Percentiles rank a stretch among this genome's conserved stretches.
phyloP scores from a whole-genome alignment of 1,284 basidiomycete species.

The Apiotrichum akiyoshidainum region DNA sequence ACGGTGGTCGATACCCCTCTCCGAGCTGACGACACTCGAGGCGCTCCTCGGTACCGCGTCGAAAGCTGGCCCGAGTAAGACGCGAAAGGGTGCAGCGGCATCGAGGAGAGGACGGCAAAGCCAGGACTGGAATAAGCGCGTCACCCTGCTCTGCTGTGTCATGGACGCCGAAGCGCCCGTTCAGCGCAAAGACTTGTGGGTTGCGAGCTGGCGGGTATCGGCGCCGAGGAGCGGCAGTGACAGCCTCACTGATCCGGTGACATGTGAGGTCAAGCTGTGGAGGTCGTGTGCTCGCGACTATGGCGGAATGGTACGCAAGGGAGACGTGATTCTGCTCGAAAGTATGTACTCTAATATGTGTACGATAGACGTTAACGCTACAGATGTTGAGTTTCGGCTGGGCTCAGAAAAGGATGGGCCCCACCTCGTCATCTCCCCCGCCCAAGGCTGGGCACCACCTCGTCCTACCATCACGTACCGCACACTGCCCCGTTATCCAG shows the following conservation, averaged over 20 bases:
- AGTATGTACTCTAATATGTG: no score
- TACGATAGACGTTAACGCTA: no score
- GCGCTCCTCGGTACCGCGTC: no score
- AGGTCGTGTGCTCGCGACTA: slow-evolving; percentile 34
- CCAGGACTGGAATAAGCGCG: slow-evolving; percentile 1
- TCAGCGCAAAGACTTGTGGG: slow-evolving; percentile 26
- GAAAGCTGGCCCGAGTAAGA: background rate
- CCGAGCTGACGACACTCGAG: no score
- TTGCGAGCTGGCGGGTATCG: slow-evolving; percentile 38
- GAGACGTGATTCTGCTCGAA: slow-evolving; percentile 41
- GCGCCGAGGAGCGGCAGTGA: slow-evolving; percentile 14
- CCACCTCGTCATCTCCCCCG: slow-evolving; percentile 28
- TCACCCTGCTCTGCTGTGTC: slow-evolving; percentile 37
- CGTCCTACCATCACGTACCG: slow-evolving; percentile 35
- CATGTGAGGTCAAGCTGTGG: slow-evolving; percentile 39
- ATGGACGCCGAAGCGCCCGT: slow-evolving; percentile 26
- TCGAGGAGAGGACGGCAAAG: background rate
- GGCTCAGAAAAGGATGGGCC: slow-evolving; percentile 22
- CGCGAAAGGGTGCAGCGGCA: background rate
- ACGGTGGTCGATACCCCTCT: slow-evolving; percentile 21
- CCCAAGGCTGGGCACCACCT: slow-evolving; percentile 8
- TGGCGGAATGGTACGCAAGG: slow-evolving; percentile 32
- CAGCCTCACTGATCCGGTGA: slow-evolving; percentile 9
- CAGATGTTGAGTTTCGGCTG: slow-evolving; percentile 34
- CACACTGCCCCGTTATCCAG: slow-evolving; percentile 33